Evolutionary conservation across 2,329 filamentous ascomycete genomes (phyloP), one percentile per base, ranked within the genome.

Genomic region (Aquanectria penicillioides): DNA sequence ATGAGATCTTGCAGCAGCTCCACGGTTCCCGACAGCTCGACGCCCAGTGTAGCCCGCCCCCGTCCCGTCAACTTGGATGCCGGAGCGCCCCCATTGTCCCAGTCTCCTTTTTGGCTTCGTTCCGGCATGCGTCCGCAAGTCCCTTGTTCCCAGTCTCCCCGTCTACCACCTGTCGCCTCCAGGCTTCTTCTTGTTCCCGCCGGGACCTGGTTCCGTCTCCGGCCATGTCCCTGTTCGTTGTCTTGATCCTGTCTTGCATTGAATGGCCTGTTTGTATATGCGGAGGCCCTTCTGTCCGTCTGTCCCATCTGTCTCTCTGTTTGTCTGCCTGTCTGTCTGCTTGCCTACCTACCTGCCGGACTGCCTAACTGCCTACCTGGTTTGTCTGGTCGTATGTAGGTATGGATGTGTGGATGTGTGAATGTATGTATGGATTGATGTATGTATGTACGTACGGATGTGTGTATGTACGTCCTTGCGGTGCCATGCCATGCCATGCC

Each of bases 61-160:
- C 51, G 70, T 73, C 70, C 73, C 72, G 69, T 68, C 72, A 72
- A 68, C 71, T 71, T 74, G 70, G 73, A 66, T 73, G 65, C 62
- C 53, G 67, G 65, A 49, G 63, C 66, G 56, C 68, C 57, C 55
- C 58, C 20, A 40, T 25, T 17, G 23, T 51, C 44, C 28, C 26
- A 28, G 36, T n/a, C 40, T 29, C 25, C 26, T 22, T 44, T 20
- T 60, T 58, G 57, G 36, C 31, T 48, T 49, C 43, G 57, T 59
- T 38, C 56, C 48, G 40, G 52, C 22, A 40, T 31, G 43, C 46
- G 22, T 54, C 53, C 57, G 50, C 48, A 48, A 54, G 53, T 26
- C 36, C 34, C 52, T 41, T 55, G 34, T 12, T 29, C 20, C 18
- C 22, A 37, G 31, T 43, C 37, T 40, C 25, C 37, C 38, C 38